These are phyloP conservation scores for Sanguinoderma infundibulare DNA, from an alignment of 1,284 basidiomycete genomes.

Conservation along the genomic window DNA sequence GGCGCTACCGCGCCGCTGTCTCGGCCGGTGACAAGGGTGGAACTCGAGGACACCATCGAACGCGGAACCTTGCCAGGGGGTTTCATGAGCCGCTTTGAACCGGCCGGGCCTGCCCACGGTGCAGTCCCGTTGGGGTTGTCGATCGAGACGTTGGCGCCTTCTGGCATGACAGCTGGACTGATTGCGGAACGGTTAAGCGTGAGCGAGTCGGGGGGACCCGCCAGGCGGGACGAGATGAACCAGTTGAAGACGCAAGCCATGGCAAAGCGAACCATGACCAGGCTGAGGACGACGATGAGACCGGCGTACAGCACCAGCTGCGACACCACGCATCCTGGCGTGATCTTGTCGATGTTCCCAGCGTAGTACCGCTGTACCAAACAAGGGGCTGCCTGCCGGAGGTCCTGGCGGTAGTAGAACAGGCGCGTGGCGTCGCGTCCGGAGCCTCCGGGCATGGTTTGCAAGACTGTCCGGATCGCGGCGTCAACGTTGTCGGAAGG, in stretches of 20 bases:
- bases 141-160: slow-evolving; percentile 90
- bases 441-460: slow-evolving; percentile 49
- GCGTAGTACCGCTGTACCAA: slow-evolving; percentile 86
- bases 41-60: slow-evolving; percentile 53
- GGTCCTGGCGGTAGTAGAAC: slow-evolving; percentile 75
- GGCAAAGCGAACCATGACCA: slow-evolving; percentile 90
- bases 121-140: slow-evolving; percentile 91
- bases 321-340: slow-evolving; percentile 94
- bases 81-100: slow-evolving; percentile 53
- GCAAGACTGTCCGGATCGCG: slow-evolving; percentile 80
- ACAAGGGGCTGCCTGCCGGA: slow-evolving; percentile 77
- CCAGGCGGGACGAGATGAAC: slow-evolving; percentile 86
- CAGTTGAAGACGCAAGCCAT: slow-evolving; percentile 98
- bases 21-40: slow-evolving; percentile 53
- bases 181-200: slow-evolving; percentile 80
- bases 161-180: slow-evolving; percentile 94
- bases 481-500: slow-evolving; percentile 80
- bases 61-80: slow-evolving; percentile 46
- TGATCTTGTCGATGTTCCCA: slow-evolving; percentile 95
- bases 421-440: slow-evolving; percentile 91
- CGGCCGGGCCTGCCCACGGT: slow-evolving; percentile 80
- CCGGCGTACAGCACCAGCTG: slow-evolving; percentile 91
- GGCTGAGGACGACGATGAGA: slow-evolving; percentile 88
- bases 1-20: slow-evolving; percentile 51
- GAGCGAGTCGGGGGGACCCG: slow-evolving; percentile 70